Percentiles rank a stretch among this genome's conserved stretches.
phyloP scores from a whole-genome alignment of 106 monocot genomes.

The Dactylorhiza incarnata region DNA sequence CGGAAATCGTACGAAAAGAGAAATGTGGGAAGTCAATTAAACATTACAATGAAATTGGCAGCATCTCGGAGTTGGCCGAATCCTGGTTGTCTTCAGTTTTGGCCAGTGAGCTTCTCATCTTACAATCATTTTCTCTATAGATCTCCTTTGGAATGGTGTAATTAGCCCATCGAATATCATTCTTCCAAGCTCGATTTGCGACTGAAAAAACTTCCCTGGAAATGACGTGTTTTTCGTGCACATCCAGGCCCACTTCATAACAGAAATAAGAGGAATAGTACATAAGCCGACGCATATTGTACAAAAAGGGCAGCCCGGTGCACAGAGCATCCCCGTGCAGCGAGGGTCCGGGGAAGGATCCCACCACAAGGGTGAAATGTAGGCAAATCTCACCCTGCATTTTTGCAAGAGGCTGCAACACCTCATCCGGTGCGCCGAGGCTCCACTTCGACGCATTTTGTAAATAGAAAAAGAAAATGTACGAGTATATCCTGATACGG shows the following conservation, averaged over 20 bases:
- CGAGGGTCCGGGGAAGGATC: no score
- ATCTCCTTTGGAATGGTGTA: constrained; percentile 54
- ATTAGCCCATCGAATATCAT: neutral
- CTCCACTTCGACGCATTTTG: neutral
- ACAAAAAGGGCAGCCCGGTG: no score
- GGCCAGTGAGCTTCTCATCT: constrained; percentile 7
- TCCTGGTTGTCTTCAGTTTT: constrained; percentile 13
- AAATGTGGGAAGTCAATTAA: neutral
- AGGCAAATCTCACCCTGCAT: no score
- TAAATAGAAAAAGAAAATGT: neutral
- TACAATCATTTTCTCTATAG: constrained; percentile 40
- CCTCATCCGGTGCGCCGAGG: no score
- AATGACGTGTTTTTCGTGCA: constrained; percentile 60
- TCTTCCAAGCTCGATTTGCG: constrained; percentile 8
- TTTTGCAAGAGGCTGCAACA: no score
- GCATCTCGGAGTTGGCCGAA: constrained; percentile 11
- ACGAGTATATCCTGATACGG: no score
- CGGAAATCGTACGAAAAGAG: neutral
- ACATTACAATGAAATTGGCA: constrained; percentile 35
- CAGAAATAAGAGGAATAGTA: constrained; percentile 7
- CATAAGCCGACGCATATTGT: neutral
- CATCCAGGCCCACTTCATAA: constrained; percentile 79
- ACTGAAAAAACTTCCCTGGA: constrained; percentile 26
- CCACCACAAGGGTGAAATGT: no score
- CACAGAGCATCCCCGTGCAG: no score